A percentile compares a stretch with the other conserved stretches of the same genome.
Evolutionary conservation across 2,329 filamentous ascomycete species (phyloP).

Genomic region (Bimuria novae-zelandiae): DNA sequence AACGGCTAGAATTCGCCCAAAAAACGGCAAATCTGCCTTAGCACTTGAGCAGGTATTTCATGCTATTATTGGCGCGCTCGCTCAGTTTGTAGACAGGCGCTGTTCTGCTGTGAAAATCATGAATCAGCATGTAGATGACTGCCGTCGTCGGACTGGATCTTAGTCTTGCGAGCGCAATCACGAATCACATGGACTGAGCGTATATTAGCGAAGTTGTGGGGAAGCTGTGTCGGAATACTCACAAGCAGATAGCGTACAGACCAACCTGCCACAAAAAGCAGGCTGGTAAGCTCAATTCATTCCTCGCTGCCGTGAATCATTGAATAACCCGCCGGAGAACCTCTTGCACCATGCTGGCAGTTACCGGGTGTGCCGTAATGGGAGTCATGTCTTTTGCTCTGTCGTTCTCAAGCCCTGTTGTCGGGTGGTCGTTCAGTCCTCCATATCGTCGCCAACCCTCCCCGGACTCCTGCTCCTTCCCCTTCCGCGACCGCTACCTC

Average conservation of each 20-base stretch:
- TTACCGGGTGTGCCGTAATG: neutral
- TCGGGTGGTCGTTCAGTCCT: conserved; percentile 22
- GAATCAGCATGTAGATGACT: too few relatives aligned
- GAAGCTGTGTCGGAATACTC: neutral
- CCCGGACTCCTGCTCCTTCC: conserved; percentile 52
- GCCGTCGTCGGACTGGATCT: too few relatives aligned
- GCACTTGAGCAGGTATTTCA: too few relatives aligned
- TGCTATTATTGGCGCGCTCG: too few relatives aligned
- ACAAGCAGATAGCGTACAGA: neutral
- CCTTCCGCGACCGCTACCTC: conserved; percentile 39
- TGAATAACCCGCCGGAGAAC: neutral
- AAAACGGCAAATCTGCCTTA: too few relatives aligned
- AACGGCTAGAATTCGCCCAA: too few relatives aligned
- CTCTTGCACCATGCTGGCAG: too few relatives aligned
- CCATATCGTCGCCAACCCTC: conserved; percentile 42
- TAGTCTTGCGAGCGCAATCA: too few relatives aligned
- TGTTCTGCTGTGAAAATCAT: too few relatives aligned
- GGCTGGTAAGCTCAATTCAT: conserved; percentile 2
- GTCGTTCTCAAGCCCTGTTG: neutral
- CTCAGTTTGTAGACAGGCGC: too few relatives aligned
- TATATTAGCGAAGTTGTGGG: too few relatives aligned
- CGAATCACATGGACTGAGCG: too few relatives aligned
- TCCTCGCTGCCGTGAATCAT: neutral
- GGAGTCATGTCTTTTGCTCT: neutral
- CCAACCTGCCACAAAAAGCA: conserved; percentile 1